Base-by-base conservation (phyloP, 257 asterid genomes). In the Solanum sparsipilum region DNA sequence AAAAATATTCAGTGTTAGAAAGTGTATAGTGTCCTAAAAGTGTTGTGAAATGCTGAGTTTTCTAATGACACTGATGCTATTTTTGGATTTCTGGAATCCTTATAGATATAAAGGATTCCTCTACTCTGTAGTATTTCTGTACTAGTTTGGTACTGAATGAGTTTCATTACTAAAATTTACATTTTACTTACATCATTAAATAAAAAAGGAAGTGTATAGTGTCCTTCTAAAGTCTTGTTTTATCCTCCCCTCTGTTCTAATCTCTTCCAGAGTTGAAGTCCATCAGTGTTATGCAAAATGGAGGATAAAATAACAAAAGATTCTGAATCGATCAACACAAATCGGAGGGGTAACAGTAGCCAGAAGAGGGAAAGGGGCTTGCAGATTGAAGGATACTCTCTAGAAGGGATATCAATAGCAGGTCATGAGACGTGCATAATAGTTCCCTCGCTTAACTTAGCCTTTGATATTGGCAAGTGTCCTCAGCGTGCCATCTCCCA, bases 401-500 rank as follows among this genome's bases (percentile, higher is more conserved):
- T 97, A 63, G 97, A 92, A 48, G 99, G 99, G 5, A 84, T 95
- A 88, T 97, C 99, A 56, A 96, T 97, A 63, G 99, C 99, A 8
- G 98, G 99, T 32, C 98, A 96, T 83, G 98, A 97, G 90, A 97
- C 98, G 29, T 97, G 99, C 90, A 89, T 96, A 7, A 97, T 97
- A 78, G 79, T 96, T 71, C 99, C 99, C 81, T 46, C 94, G 23
- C 98, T 97, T 90, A 97, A 91, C 87, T 88, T 95, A 76, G 96
- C 99, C 6, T 97, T 97, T 85, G 99, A 97, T 75, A 95, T 97
- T 8, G 99, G 99, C 85, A 97, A 95, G 94, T 97, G 99, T 88
- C 99, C 99, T 75, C 98, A 96, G 90, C 98, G 98, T 68, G 99
- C 98, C 88, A 91, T 97, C 89, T 93, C 99, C 58, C 98, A 97